Percentiles rank a stretch among this genome's conserved stretches.
Conservation (phyloP, 192 early-diverging fungal genomes). For the Mortierella claussenii region DNA sequence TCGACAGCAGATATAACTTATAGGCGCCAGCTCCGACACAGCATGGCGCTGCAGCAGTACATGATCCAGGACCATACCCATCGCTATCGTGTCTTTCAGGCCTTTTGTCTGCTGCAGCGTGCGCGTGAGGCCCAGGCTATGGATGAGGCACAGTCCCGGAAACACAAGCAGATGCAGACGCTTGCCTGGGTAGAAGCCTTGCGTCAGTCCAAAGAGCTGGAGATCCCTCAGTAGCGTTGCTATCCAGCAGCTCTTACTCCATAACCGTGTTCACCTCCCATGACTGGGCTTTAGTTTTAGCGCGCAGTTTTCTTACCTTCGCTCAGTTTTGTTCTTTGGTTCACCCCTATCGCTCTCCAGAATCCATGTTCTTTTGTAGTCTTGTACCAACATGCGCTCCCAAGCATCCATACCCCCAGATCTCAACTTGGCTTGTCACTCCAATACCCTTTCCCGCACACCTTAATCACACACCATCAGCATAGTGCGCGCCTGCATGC, state of each 20-base stretch:
- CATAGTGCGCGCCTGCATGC: background rate
- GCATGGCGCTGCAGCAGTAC: slow-evolving; percentile 40
- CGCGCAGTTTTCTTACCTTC: too few species aligned
- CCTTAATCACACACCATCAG: background rate
- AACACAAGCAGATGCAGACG: slow-evolving; percentile 29
- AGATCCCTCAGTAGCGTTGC: slow-evolving; percentile 37
- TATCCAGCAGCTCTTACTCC: too few species aligned
- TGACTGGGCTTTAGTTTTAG: too few species aligned
- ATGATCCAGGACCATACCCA: slow-evolving; percentile 44
- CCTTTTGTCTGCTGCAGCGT: slow-evolving; percentile 40
- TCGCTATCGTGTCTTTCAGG: slow-evolving; percentile 41
- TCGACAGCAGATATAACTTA: slow-evolving; percentile 28
- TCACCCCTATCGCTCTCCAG: background rate
- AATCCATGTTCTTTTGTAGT: slow-evolving; percentile 25
- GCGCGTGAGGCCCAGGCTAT: slow-evolving; percentile 39
- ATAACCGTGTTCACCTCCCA: too few species aligned
- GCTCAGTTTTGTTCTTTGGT: background rate
- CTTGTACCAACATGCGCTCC: slow-evolving; percentile 26
- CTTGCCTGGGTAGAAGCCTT: slow-evolving; percentile 39
- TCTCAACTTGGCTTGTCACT: too few species aligned
- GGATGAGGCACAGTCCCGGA: slow-evolving; percentile 21
- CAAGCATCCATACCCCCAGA: background rate
- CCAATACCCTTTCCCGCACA: too few species aligned
- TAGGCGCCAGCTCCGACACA: slow-evolving; percentile 31
- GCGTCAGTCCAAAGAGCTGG: slow-evolving; percentile 27